A percentile compares a stretch with the other conserved stretches of the same genome.
phyloP scores from a whole-genome alignment of 164 flowering plant species.

The Houttuynia cordata region DNA sequence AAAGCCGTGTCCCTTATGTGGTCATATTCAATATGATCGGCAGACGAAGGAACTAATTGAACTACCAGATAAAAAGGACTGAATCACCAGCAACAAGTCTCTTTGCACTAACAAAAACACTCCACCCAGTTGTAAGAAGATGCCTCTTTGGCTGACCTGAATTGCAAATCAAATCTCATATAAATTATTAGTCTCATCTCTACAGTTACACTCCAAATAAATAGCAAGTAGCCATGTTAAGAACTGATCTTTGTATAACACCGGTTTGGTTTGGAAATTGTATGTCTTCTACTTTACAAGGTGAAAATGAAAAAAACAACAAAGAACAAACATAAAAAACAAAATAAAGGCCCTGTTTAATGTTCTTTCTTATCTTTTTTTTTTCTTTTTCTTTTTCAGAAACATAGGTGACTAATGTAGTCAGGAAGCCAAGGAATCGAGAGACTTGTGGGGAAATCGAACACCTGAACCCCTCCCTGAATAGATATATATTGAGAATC shows the following conservation, averaged over 20 bases:
- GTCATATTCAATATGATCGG: neutral
- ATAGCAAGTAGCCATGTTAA: neutral
- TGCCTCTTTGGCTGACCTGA: slow-evolving; percentile 94
- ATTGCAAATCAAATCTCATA: neutral
- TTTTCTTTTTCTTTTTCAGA: no score
- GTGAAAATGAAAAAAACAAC: no score
- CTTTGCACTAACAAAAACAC: slow-evolving; percentile 86
- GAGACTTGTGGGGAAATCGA: no score
- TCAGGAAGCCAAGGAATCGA: no score
- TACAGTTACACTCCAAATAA: neutral
- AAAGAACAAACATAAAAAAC: no score
- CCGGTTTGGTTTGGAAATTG: neutral
- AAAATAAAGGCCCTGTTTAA: no score
- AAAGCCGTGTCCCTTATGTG: neutral
- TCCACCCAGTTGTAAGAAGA: slow-evolving; percentile 90
- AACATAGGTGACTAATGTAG: no score
- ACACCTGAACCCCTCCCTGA: no score
- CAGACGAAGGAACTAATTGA: neutral
- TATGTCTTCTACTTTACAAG: neutral
- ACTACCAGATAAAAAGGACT: slow-evolving; percentile 82
- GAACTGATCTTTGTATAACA: no score
- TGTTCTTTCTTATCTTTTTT: no score
- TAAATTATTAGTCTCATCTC: neutral
- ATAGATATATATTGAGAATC: no score
- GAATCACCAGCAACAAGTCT: slow-evolving; percentile 91